Percentiles rank a stretch among this genome's conserved stretches.
phyloP scores from a whole-genome alignment of 2,329 filamentous ascomycete species.

The Hypoxylon sp. region DNA sequence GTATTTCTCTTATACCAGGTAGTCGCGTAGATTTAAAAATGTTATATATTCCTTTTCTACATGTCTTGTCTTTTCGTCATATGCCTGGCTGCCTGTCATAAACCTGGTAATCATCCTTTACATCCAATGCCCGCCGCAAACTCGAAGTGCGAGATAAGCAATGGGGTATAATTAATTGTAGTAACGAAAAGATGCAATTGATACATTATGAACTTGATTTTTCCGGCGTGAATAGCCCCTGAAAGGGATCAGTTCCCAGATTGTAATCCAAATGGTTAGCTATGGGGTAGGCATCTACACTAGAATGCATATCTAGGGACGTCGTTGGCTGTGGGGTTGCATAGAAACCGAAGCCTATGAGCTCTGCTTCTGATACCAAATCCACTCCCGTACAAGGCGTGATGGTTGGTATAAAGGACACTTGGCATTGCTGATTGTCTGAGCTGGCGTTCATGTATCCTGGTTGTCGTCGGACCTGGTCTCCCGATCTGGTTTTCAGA shows the following conservation, averaged over 20 bases:
- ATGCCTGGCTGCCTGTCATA: too few species aligned
- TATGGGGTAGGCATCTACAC: background rate
- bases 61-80: too few species aligned
- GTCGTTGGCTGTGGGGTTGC: background rate
- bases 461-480: background rate
- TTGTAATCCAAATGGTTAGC: background rate
- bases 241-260: background rate
- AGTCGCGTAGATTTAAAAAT: too few species aligned
- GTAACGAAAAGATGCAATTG: background rate
- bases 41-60: too few species aligned
- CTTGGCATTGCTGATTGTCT: background rate
- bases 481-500: constrained; percentile 2
- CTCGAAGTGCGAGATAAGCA: background rate
- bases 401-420: background rate
- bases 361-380: constrained; percentile 2
- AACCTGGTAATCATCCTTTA: too few species aligned
- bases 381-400: background rate
- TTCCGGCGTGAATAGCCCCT: background rate
- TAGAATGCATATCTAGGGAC: background rate
- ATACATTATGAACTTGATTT: background rate
- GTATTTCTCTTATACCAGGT: too few species aligned
- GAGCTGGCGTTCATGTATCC: background rate
- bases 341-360: background rate
- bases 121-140: too few species aligned
- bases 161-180: background rate